Evolutionary conservation across 768 basidiomycete species (phyloP), one percentile per base, ranked within the genome.

Genomic region (Rhodotorula toruloides): DNA sequence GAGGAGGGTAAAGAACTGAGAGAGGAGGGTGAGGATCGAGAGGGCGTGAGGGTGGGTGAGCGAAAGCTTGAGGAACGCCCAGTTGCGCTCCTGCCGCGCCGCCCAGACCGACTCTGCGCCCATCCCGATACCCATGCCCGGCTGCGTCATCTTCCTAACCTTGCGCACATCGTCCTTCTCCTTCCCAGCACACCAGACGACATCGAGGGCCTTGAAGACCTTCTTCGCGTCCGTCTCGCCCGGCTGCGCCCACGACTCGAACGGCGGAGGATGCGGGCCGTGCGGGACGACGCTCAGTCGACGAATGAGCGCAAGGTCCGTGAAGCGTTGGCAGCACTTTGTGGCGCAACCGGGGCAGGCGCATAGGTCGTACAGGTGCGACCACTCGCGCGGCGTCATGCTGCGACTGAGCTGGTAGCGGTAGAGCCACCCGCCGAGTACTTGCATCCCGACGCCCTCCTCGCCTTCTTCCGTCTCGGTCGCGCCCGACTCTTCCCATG

Each of bases 311-410:
- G 61, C 34, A 12, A 63, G 36, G 36, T 72, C 70, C n/a, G 32
- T 32, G 42, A 72, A 68, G 44, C 56, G 42, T 39, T 58, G 31
- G 55, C 66, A 67, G 57, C 63, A 65, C 2, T 57, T 49, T 6
- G 58, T 64, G 7, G 67, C 70, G 53, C 70, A 72, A 10, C 66
- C 66, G 10, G 66, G 53, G 58, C 70, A 72, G 32, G 65, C 66
- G 63, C 66, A 68, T 63, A 72, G 48, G 43, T 72, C 70, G 53
- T 72, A 72, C 44, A 72, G n/a, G 44, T 72, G 70, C 29, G 34
- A 44, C 70, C 70, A 72, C 56, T 68, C 66, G 31, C 56, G 36
- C 40, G 58, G 58, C 25, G 58, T 63, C 63, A 68, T 65, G 19
- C 47, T 49, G 19, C 57, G 17, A 29, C 6, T 46, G 29, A 68